A percentile compares a stretch with the other conserved stretches of the same genome.
These are phyloP conservation scores for Podospora comata DNA, from an alignment of 495 filamentous ascomycete species.

Conservation along the genomic window DNA sequence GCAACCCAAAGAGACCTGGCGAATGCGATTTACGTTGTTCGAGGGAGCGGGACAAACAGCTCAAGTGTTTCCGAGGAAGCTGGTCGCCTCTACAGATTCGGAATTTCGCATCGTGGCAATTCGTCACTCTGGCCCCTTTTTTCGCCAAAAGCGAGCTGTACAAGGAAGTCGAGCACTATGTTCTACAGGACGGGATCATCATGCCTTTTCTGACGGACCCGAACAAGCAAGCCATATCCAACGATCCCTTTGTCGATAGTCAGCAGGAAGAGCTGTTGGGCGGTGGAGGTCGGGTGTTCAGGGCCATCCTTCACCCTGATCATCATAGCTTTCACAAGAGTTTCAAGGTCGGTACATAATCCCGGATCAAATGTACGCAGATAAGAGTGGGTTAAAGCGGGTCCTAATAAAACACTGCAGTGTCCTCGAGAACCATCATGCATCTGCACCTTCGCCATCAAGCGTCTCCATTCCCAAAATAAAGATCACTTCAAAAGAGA, in stretches of 20 bases:
- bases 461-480: conserved; percentile 18
- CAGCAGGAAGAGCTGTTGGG: conserved; percentile 11
- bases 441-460: conserved; percentile 21
- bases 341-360: too few species aligned
- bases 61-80: conserved; percentile 15
- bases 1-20: not conserved
- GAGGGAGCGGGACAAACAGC: not conserved
- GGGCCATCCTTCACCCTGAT: conserved; percentile 16
- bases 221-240: not conserved
- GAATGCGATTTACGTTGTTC: conserved; percentile 4
- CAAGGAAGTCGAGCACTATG: conserved; percentile 17
- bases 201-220: conserved; percentile 18
- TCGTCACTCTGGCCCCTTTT: conserved; percentile 18
- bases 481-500: conserved; percentile 20
- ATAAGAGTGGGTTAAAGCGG: too few species aligned
- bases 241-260: not conserved
- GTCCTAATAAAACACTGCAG: too few species aligned
- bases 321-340: conserved; percentile 21
- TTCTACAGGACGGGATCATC: not conserved
- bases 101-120: conserved; percentile 21
- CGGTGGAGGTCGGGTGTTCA: conserved; percentile 15
- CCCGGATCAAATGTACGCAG: too few species aligned
- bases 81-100: conserved; percentile 11
- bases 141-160: conserved; percentile 7
- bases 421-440: not conserved